These are phyloP conservation scores for Scenedesmus sp. DNA, from an alignment of 163 green algal genomes.

Conservation along the genomic window DNA sequence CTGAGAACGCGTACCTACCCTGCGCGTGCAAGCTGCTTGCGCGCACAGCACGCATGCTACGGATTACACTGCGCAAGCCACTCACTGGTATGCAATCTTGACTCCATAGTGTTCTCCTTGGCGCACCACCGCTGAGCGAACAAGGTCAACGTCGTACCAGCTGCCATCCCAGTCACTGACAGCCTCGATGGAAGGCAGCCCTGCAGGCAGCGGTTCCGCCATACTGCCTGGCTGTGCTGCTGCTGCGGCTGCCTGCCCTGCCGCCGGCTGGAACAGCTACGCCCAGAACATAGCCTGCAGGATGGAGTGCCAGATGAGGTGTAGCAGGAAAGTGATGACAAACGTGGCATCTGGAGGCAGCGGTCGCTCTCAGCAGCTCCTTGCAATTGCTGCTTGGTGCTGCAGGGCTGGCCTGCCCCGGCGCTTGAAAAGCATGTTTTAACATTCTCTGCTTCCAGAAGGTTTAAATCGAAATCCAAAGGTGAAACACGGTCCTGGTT, in stretches of 20 bases:
- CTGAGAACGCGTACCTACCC: no score
- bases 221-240: neutral
- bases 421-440: neutral
- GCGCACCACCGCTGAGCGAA: neutral
- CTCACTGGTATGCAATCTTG: constrained; percentile 40
- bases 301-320: neutral
- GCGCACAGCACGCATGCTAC: neutral
- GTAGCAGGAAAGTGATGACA: neutral
- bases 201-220: neutral
- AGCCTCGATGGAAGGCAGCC: constrained; percentile 19
- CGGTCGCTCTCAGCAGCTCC: neutral
- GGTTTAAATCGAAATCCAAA: neutral
- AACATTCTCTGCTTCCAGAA: neutral
- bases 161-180: constrained; percentile 38
- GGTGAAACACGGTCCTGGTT: neutral
- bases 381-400: neutral
- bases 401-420: neutral
- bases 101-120: constrained; percentile 34
- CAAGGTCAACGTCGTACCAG: constrained; percentile 41
- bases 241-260: neutral
- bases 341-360: neutral
- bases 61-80: neutral
- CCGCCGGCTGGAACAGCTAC: neutral
- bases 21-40: no score
- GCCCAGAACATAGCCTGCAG: neutral